Base-by-base conservation (phyloP, 441 rosid genomes). In the Dalechampia spathulata region DNA sequence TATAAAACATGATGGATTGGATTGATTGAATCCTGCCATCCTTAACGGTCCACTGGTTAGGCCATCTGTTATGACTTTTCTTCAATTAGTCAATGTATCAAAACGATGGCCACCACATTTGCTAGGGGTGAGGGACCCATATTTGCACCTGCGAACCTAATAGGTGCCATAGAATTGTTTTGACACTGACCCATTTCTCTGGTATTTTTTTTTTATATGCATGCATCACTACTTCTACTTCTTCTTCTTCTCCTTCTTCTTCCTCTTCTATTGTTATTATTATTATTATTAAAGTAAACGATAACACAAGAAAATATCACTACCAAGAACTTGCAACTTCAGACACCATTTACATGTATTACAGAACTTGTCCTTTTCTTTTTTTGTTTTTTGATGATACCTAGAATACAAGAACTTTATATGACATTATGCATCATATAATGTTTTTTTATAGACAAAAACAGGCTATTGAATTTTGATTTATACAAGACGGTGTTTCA, bases 141-240 rank as follows among this genome's bases (percentile, higher is more conserved):
- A 17, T 30, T 30, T 52, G 6, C 63, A 62, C 61, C 21, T 41
- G 32, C 15, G 17, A 15, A 27, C 52, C 20, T 5, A 34, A 53
- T 27, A 39, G 9, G 11, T 28, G 16, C 65, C 50, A 22, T 37
- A 45, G 16, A 54, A 52, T 23, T 43, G 42, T 39, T 52, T 54
- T 15, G 49, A 46, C 60, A 46, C 28, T 46, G 66, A 45, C 54
- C 49, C 36, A 6, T n/a, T n/a, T 30, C 43, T 32, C 57, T 27
- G 36, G 3, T 8, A 28, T 27, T 19, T 20, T 21, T 34, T 1
- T 23, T 5, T n/a, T n/a, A n/a, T n/a, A n/a, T n/a, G n/a, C n/a
- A n/a, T n/a, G n/a, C n/a, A n/a, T n/a, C 11, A 12, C 7, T 15
- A 15, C 12, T 17, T 40, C 39, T 36, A 8, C 39, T 36, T 10